Conservation (phyloP, 2,329 filamentous ascomycete genomes). For the Microsporum canis region DNA sequence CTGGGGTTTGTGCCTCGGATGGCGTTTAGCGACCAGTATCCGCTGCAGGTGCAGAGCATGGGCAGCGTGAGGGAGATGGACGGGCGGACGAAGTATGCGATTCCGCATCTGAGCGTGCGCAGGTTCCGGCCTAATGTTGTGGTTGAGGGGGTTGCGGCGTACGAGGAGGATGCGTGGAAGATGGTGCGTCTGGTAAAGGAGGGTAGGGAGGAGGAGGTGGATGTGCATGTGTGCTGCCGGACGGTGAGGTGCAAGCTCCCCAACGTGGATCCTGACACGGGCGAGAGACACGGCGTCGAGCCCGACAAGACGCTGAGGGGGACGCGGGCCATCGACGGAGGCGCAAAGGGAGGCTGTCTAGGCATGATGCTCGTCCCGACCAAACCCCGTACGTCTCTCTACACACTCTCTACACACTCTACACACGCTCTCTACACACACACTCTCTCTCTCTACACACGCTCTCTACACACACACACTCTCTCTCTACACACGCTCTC, state of each 20-base stretch:
- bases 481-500: too few species aligned
- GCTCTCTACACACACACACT: too few species aligned
- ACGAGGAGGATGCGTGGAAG: conserved; percentile 49
- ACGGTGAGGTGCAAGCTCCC: conserved; percentile 48
- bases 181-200: conserved; percentile 30
- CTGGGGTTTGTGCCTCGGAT: conserved; percentile 44
- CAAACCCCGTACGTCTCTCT: conserved; percentile 17
- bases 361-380: conserved; percentile 42
- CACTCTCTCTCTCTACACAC: too few species aligned
- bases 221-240: conserved; percentile 43
- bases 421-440: too few species aligned
- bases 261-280: conserved; percentile 48
- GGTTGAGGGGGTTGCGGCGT: conserved; percentile 42
- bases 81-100: conserved; percentile 27
- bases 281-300: conserved; percentile 37
- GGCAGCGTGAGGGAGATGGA: conserved; percentile 44
- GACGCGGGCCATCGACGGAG: conserved; percentile 42
- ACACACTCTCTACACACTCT: too few species aligned
- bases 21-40: conserved; percentile 49
- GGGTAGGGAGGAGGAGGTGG: conserved; percentile 12
- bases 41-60: conserved; percentile 45
- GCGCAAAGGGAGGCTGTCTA: conserved; percentile 39
- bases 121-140: conserved; percentile 50
- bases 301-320: conserved; percentile 40
- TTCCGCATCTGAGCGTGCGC: conserved; percentile 38